Conservation (phyloP, 2,329 filamentous ascomycete species). For the Cordyceps tenuipes region DNA sequence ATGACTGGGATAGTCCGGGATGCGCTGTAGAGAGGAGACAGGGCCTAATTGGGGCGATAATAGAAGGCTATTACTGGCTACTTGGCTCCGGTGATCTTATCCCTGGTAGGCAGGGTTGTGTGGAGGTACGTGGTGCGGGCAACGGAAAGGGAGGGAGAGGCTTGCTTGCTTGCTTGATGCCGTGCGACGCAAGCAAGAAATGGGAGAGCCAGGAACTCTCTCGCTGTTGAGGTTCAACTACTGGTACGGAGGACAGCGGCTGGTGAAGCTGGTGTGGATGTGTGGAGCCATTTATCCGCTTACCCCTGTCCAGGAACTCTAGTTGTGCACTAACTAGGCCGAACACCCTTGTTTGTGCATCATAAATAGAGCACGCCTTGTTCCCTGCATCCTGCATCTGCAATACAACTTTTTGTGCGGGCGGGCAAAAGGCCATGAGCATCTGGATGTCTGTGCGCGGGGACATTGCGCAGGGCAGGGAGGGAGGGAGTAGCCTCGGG, state of each 20-base stretch:
- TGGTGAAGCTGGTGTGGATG: not conserved
- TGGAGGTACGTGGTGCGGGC: not conserved
- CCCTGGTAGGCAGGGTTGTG: not conserved
- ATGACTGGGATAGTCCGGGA: not conserved
- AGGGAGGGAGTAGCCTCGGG: not conserved
- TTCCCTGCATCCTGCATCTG: not conserved
- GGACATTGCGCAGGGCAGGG: not conserved
- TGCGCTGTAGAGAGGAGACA: not conserved
- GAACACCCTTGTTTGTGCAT: not conserved
- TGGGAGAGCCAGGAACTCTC: not conserved
- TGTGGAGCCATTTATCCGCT: not conserved
- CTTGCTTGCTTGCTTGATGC: too few species aligned
- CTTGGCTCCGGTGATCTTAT: not conserved
- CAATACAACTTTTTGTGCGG: not conserved
- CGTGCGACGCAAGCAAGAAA: not conserved
- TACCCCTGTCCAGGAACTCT: not conserved
- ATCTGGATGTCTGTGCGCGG: slow-evolving; percentile 1
- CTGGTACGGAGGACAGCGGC: not conserved
- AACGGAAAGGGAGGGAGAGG: not conserved
- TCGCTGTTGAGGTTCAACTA: too few species aligned
- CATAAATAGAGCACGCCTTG: not conserved
- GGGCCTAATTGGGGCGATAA: not conserved
- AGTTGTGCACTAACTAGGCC: not conserved
- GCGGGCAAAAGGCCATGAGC: not conserved
- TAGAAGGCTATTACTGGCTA: not conserved